phyloP scores from a whole-genome alignment of 306 rosid species.

The Arachis stenosperma region DNA sequence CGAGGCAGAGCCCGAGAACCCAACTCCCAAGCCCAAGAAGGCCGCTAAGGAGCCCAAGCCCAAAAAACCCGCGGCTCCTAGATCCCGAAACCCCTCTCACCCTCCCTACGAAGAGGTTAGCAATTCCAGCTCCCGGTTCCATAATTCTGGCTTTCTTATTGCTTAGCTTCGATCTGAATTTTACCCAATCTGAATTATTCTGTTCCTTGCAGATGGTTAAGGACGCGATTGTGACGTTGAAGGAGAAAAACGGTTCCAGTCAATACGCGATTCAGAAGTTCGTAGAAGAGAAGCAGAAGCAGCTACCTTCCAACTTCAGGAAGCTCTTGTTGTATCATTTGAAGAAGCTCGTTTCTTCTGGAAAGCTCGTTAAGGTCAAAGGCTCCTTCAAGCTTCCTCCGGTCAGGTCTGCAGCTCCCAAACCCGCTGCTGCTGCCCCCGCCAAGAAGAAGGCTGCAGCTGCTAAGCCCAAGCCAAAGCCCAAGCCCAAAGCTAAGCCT shows the following conservation, averaged over 20 bases:
- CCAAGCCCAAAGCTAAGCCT: constrained; percentile 21
- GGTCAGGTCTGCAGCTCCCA: constrained; percentile 19
- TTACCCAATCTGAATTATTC: background rate
- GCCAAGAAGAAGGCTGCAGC: constrained; percentile 52
- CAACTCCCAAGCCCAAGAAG: constrained; percentile 36
- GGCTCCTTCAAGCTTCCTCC: constrained; percentile 69
- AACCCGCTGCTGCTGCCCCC: constrained; percentile 25
- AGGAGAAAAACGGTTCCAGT: constrained; percentile 80
- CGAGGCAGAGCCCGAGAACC: constrained; percentile 41
- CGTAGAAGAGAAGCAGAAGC: constrained; percentile 74
- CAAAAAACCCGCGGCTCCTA: constrained; percentile 52
- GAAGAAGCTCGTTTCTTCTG: constrained; percentile 78
- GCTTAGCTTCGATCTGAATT: constrained; percentile 35
- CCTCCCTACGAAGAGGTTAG: constrained; percentile 86
- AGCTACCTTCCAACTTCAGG: constrained; percentile 69
- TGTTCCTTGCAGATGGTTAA: constrained; percentile 64
- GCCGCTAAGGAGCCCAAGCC: constrained; percentile 53
- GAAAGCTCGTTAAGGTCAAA: constrained; percentile 68
- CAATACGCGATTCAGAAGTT: constrained; percentile 76
- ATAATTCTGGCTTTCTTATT: too few relatives aligned
- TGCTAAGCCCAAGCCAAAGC: constrained; percentile 44
- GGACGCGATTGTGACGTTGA: constrained; percentile 71
- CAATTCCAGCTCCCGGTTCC: background rate
- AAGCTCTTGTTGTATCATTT: constrained; percentile 64
- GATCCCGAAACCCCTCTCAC: constrained; percentile 54